Percentiles rank a stretch among this genome's conserved stretches.
Evolutionary conservation across 2,329 filamentous ascomycete species (phyloP).

Genomic region (Colletotrichum caudatum): DNA sequence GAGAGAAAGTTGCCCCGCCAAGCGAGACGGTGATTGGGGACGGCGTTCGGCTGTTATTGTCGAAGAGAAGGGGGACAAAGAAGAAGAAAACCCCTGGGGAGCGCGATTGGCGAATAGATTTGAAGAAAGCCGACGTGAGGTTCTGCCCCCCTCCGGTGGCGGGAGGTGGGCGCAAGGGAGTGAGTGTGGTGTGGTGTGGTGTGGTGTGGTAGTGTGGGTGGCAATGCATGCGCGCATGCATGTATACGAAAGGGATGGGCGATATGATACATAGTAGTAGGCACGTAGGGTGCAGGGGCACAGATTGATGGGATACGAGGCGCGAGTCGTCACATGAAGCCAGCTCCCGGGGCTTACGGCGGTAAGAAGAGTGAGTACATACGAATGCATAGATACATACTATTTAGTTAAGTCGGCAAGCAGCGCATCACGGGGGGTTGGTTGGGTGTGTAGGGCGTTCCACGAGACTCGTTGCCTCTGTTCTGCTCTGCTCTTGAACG

Average conservation of each 20-base stretch:
- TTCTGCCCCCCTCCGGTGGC: background rate
- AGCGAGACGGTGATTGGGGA: conserved; percentile 26
- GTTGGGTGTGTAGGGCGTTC: background rate
- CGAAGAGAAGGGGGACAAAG: background rate
- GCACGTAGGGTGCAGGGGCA: background rate
- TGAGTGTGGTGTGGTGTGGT: background rate
- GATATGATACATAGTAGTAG: background rate
- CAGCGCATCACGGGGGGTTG: background rate
- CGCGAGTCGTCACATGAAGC: conserved; percentile 33
- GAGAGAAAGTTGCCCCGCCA: conserved; percentile 4
- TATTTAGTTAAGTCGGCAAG: background rate
- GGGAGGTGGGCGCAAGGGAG: background rate
- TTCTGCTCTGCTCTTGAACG: background rate
- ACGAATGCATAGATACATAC: too few relatives aligned
- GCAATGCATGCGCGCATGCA: conserved; percentile 21
- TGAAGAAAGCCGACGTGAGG: conserved; percentile 1
- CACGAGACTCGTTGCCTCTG: background rate
- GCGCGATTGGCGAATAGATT: conserved; percentile 36
- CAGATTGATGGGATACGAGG: conserved; percentile 31
- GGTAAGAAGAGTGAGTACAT: background rate
- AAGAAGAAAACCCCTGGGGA: background rate
- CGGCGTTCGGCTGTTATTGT: conserved; percentile 18
- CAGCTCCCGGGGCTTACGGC: background rate
- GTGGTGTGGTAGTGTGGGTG: conserved; percentile 33
- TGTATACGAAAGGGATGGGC: conserved; percentile 28